Conservation (phyloP, 352 stramenopile species). For the Aphanomyces invadans region DNA sequence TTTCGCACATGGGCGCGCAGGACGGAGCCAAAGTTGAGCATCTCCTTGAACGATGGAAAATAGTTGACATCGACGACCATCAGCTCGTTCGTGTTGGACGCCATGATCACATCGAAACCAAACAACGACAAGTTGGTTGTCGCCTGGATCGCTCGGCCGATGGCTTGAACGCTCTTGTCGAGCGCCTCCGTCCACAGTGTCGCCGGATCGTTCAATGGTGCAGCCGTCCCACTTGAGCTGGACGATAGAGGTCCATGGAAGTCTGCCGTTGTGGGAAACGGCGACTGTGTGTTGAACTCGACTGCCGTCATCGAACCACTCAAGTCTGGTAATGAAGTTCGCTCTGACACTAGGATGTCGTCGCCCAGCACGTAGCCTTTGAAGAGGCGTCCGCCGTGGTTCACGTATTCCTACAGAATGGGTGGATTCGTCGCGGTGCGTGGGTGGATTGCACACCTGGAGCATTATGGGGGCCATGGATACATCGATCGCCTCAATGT, state of each 20-base stretch:
- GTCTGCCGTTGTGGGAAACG: constrained; percentile 57
- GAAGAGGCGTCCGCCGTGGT: constrained; percentile 67
- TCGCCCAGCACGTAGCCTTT: constrained; percentile 80
- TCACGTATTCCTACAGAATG: constrained; percentile 69
- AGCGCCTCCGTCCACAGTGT: constrained; percentile 28
- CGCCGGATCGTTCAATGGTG: too few species aligned
- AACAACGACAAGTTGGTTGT: constrained; percentile 64
- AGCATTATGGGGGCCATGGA: constrained; percentile 56
- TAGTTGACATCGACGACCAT: constrained; percentile 85
- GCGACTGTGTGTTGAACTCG: constrained; percentile 75
- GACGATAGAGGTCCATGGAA: neutral
- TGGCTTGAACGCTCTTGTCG: constrained; percentile 46
- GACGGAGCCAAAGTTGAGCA: constrained; percentile 50
- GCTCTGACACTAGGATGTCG: constrained; percentile 64
- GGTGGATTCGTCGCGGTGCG: neutral
- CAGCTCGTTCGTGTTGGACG: constrained; percentile 42
- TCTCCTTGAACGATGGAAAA: constrained; percentile 80
- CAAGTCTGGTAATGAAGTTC: constrained; percentile 68
- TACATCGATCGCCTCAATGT: constrained; percentile 39
- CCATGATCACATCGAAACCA: constrained; percentile 79
- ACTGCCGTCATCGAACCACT: constrained; percentile 38
- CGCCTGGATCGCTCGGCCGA: constrained; percentile 54
- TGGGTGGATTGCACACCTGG: constrained; percentile 35
- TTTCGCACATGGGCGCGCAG: constrained; percentile 50
- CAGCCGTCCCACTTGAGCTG: too few species aligned